Percentiles rank a stretch among this genome's conserved stretches.
phyloP scores from a whole-genome alignment of 352 stramenopile species.

The Globisporangium okanoganense region DNA sequence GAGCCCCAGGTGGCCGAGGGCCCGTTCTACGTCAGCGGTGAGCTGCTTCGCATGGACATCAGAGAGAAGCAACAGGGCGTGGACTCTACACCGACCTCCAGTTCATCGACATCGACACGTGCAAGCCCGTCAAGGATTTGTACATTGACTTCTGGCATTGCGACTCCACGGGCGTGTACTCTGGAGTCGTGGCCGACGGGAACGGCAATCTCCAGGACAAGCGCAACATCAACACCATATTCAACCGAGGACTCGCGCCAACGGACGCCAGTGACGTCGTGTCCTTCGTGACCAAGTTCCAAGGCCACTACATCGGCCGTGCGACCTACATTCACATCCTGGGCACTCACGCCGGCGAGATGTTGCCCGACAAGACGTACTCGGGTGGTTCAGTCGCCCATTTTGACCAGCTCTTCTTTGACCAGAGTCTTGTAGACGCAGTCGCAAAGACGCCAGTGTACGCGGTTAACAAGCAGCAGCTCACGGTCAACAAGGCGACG shows the following conservation, averaged over 20 bases:
- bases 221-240: constrained; percentile 5
- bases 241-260: constrained; percentile 7
- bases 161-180: constrained; percentile 16
- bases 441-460: neutral
- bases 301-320: constrained; percentile 13
- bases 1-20: constrained; percentile 12
- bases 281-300: constrained; percentile 13
- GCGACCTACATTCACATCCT: constrained; percentile 14
- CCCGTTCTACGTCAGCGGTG: constrained; percentile 16
- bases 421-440: neutral
- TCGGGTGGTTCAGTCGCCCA: constrained; percentile 1
- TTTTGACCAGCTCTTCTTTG: constrained; percentile 13
- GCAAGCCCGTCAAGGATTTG: constrained; percentile 8
- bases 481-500: constrained; percentile 8
- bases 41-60: constrained; percentile 12
- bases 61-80: constrained; percentile 8
- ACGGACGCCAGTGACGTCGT: constrained; percentile 1
- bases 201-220: constrained; percentile 7
- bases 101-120: constrained; percentile 16
- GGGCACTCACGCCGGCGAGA: neutral
- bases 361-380: constrained; percentile 18
- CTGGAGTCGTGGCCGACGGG: constrained; percentile 1
- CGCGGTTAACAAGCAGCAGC: constrained; percentile 5
- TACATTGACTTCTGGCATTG: constrained; percentile 18
- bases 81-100: constrained; percentile 13